Evolutionary conservation across 2,329 filamentous ascomycete species (phyloP).

Genomic region (Aureobasidium namibiae): DNA sequence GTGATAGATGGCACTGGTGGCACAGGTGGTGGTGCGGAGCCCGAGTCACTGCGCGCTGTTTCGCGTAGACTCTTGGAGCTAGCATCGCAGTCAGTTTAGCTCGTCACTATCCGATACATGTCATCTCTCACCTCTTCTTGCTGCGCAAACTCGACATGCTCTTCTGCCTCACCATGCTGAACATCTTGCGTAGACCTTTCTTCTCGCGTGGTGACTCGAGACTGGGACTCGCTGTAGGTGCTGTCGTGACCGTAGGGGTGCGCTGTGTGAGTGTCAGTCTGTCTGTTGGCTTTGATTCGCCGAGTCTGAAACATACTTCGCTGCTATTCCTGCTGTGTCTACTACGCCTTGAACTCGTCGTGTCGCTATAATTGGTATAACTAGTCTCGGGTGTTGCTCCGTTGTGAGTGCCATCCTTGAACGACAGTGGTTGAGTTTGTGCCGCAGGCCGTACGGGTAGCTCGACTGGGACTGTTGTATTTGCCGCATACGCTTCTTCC

Average conservation of each 20-base stretch:
- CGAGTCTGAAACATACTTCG: background rate
- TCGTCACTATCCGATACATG: background rate
- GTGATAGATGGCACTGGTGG: background rate
- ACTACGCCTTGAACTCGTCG: constrained; percentile 7
- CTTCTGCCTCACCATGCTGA: constrained; percentile 8
- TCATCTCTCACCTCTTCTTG: background rate
- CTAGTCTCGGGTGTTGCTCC: background rate
- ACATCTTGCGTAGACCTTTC: background rate
- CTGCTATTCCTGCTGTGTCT: constrained; percentile 5
- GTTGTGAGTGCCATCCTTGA: background rate
- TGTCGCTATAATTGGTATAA: constrained; percentile 1
- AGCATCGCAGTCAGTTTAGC: background rate
- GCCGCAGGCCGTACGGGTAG: background rate
- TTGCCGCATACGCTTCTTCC: background rate
- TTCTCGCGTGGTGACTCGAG: background rate
- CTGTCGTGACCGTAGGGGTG: constrained; percentile 7
- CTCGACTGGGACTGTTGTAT: background rate
- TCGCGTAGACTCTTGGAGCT: constrained; percentile 7
- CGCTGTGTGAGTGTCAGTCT: background rate
- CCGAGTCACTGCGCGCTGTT: background rate
- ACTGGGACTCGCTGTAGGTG: constrained; percentile 8
- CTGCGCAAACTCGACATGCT: constrained; percentile 8
- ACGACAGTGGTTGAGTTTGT: background rate
- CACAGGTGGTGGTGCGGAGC: background rate
- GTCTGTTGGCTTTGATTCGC: background rate